These are phyloP conservation scores for Malassezia nana DNA, from an alignment of 1,284 basidiomycete genomes.

Conservation along the genomic window DNA sequence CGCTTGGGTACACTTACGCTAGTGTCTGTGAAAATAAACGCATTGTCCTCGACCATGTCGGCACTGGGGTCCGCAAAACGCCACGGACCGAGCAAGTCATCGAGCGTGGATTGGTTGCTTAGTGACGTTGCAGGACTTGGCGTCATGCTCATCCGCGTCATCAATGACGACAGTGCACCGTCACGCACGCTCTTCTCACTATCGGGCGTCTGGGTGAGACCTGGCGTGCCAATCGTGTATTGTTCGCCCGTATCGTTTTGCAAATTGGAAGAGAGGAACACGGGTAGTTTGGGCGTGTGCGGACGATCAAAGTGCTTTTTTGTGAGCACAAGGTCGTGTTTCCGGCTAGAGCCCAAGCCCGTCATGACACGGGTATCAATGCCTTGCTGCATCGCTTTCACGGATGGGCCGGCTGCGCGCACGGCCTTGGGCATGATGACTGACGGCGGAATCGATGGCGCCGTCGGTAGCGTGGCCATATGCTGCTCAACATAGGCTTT, in stretches of 20 bases:
- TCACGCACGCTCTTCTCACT: background rate
- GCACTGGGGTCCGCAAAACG: conserved; percentile 47
- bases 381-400: conserved; percentile 10
- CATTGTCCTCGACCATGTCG: conserved; percentile 50
- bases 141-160: conserved; percentile 2
- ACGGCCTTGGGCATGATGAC: background rate
- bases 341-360: conserved; percentile 15
- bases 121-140: background rate
- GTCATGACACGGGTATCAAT: conserved; percentile 9
- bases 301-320: conserved; percentile 4
- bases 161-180: background rate
- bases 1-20: conserved; percentile 46
- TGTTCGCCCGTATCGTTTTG: background rate
- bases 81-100: conserved; percentile 48
- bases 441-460: background rate
- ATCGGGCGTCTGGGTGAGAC: background rate
- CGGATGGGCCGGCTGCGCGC: background rate
- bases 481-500: conserved; percentile 32
- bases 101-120: conserved; percentile 20
- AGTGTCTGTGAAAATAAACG: conserved; percentile 49
- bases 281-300: conserved; percentile 8
- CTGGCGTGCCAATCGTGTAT: conserved; percentile 2
- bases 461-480: conserved; percentile 6
- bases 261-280: conserved; percentile 5
- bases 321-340: background rate